Evolutionary conservation across 805 yeast species (phyloP).

Genomic region (Teunomyces stri): DNA sequence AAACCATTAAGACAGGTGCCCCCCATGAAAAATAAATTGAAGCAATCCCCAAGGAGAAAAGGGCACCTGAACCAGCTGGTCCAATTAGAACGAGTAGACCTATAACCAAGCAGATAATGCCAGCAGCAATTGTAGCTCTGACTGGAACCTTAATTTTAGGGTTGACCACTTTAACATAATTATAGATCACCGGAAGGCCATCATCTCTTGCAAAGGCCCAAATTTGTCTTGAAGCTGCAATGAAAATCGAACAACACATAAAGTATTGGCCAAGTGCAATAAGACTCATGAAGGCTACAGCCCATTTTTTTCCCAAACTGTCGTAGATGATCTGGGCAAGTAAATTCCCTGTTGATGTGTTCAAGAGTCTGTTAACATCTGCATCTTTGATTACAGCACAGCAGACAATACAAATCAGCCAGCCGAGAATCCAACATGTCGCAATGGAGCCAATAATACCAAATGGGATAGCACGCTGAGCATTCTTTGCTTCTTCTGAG

Average conservation of each 20-base stretch:
- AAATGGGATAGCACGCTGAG: slow-evolving; percentile 60
- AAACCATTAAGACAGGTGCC: slow-evolving; percentile 52
- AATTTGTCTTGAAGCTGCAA: slow-evolving; percentile 67
- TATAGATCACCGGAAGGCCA: slow-evolving; percentile 61
- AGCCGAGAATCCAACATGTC: slow-evolving; percentile 60
- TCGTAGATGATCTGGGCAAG: slow-evolving; percentile 65
- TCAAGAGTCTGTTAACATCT: slow-evolving; percentile 39
- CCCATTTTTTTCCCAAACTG: slow-evolving; percentile 63
- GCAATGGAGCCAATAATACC: slow-evolving; percentile 61
- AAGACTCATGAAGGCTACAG: slow-evolving; percentile 59
- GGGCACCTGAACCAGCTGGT: slow-evolving; percentile 59
- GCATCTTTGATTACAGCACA: slow-evolving; percentile 54
- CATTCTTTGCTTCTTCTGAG: slow-evolving; percentile 68
- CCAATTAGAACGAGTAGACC: slow-evolving; percentile 58
- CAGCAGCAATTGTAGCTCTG: slow-evolving; percentile 58
- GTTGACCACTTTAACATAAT: slow-evolving; percentile 55
- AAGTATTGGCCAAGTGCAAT: slow-evolving; percentile 60
- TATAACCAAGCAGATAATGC: slow-evolving; percentile 45
- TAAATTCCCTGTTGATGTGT: slow-evolving; percentile 53
- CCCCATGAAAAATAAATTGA: slow-evolving; percentile 66
- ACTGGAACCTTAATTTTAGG: slow-evolving; percentile 59
- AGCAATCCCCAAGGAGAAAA: slow-evolving; percentile 61
- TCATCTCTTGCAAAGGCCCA: slow-evolving; percentile 79
- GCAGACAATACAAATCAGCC: slow-evolving; percentile 50
- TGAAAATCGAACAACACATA: slow-evolving; percentile 62